Evolutionary conservation across 1,284 basidiomycete species (phyloP).

Genomic region (Moesziomyces parantarcticus): DNA sequence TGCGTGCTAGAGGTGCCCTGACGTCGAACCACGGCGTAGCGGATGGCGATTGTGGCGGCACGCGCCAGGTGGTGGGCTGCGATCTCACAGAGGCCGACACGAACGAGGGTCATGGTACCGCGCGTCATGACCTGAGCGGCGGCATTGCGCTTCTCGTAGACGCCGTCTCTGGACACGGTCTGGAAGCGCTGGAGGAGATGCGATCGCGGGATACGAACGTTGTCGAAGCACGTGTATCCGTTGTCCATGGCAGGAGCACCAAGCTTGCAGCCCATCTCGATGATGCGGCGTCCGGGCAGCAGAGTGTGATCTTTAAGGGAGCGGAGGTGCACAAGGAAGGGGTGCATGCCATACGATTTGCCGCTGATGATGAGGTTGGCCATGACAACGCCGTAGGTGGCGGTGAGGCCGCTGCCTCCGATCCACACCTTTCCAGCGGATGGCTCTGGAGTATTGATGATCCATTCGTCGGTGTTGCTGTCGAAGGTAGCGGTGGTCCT

Average conservation of each 20-base stretch:
- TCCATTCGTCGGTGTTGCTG: constrained; percentile 38
- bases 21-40: constrained; percentile 51
- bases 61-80: constrained; percentile 54
- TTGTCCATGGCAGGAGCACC: constrained; percentile 60
- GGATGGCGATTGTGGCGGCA: constrained; percentile 50
- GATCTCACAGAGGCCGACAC: constrained; percentile 55
- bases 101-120: constrained; percentile 57
- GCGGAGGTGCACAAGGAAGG: constrained; percentile 56
- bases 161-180: constrained; percentile 43
- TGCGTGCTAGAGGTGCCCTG: constrained; percentile 48
- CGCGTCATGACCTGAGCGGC: constrained; percentile 54
- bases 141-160: constrained; percentile 47
- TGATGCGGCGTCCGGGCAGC: constrained; percentile 42
- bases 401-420: constrained; percentile 52
- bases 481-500: constrained; percentile 54
- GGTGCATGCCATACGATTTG: constrained; percentile 58
- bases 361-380: constrained; percentile 50
- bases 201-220: constrained; percentile 46
- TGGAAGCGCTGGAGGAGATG: constrained; percentile 52
- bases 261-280: constrained; percentile 56
- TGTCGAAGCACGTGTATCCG: constrained; percentile 49
- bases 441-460: constrained; percentile 51
- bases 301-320: constrained; percentile 48
- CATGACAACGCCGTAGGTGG: constrained; percentile 57
- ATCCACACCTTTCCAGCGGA: constrained; percentile 58